These are phyloP conservation scores for Mortierella sp. DNA, from an alignment of 371 early-diverging fungal genomes.

Conservation along the genomic window DNA sequence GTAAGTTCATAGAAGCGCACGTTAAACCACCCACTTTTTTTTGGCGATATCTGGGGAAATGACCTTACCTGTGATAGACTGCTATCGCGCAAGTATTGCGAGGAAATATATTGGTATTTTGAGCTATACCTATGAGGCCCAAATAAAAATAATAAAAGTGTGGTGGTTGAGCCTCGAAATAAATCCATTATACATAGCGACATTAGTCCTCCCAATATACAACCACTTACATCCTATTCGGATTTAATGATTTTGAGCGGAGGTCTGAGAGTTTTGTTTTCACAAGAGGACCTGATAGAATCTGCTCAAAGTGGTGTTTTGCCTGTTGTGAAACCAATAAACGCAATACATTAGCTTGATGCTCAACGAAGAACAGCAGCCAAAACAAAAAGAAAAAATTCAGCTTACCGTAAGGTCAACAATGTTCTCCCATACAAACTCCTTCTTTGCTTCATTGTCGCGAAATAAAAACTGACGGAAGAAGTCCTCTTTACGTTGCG, in stretches of 20 bases:
- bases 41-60: neutral
- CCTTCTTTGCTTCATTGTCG: constrained; percentile 56
- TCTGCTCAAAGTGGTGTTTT: constrained; percentile 45
- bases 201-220: too few relatives aligned
- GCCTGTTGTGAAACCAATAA: constrained; percentile 31
- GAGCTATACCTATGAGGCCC: constrained; percentile 28
- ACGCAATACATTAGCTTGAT: neutral
- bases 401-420: constrained; percentile 58
- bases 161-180: too few relatives aligned
- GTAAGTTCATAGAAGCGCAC: neutral
- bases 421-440: constrained; percentile 67
- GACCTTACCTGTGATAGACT: constrained; percentile 56
- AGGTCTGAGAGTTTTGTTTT: constrained; percentile 59
- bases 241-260: constrained; percentile 46
- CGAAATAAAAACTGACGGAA: constrained; percentile 63
- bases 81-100: constrained; percentile 52
- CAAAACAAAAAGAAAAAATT: neutral
- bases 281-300: constrained; percentile 53
- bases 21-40: too few relatives aligned
- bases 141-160: too few relatives aligned
- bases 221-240: constrained; percentile 34
- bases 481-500: constrained; percentile 62
- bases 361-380: too few relatives aligned
- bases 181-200: too few relatives aligned
- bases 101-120: constrained; percentile 46